Evolutionary conservation across 2,329 filamentous ascomycete species (phyloP).

Genomic region (Aspergillus ustus): DNA sequence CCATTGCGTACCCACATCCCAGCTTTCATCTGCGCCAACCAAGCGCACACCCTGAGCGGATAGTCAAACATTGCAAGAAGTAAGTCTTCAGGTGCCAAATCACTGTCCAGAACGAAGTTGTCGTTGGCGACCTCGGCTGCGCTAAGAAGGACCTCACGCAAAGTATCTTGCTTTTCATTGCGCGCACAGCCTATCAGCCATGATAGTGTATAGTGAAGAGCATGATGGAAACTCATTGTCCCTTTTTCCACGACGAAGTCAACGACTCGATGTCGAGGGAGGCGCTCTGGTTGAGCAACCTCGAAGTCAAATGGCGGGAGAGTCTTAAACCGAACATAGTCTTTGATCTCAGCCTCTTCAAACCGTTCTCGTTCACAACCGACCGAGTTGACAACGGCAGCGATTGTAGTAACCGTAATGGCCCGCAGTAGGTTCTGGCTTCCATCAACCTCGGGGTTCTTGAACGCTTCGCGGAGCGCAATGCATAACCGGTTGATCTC

Average conservation of each 20-base stretch:
- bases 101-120: slow-evolving; percentile 64
- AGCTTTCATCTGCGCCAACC: slow-evolving; percentile 97
- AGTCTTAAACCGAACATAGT: slow-evolving; percentile 80
- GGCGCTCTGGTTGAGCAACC: slow-evolving; percentile 45
- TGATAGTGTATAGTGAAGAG: slow-evolving; percentile 91
- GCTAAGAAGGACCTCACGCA: slow-evolving; percentile 73
- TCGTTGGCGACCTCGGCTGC: slow-evolving; percentile 59
- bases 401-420: slow-evolving; percentile 70
- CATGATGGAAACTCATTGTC: slow-evolving; percentile 95
- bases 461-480: slow-evolving; percentile 86
- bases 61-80: slow-evolving; percentile 90
- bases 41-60: slow-evolving; percentile 89
- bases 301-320: slow-evolving; percentile 82
- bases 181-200: slow-evolving; percentile 94
- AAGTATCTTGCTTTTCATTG: slow-evolving; percentile 68
- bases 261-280: slow-evolving; percentile 69
- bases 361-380: slow-evolving; percentile 89
- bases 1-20: slow-evolving; percentile 99
- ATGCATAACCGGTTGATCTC: slow-evolving; percentile 93
- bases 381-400: slow-evolving; percentile 85
- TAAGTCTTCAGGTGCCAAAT: slow-evolving; percentile 70
- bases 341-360: slow-evolving; percentile 83
- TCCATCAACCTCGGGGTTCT: slow-evolving; percentile 68
- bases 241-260: slow-evolving; percentile 88
- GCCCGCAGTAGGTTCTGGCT: slow-evolving; percentile 71